Evolutionary conservation across 2,329 filamentous ascomycete species (phyloP).

Genomic region (Penicillium olsonii): DNA sequence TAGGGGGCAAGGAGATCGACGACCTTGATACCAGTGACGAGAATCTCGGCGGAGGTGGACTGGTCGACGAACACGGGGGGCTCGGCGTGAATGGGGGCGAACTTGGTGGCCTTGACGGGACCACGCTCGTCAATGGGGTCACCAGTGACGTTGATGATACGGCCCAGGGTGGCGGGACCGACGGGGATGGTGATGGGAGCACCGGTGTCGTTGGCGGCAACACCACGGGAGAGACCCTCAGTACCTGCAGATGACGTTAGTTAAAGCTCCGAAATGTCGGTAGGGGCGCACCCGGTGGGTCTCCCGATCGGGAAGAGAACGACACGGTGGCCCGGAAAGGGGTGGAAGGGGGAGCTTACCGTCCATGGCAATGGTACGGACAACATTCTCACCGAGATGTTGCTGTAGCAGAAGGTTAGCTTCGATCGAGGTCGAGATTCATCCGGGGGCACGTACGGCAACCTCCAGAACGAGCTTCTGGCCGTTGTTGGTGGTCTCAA

Average conservation of each 20-base stretch:
- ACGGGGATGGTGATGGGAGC: conserved; percentile 95
- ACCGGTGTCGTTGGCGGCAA: conserved; percentile 83
- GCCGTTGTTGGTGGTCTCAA: conserved; percentile 87
- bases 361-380: conserved; percentile 99
- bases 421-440: conserved; percentile 19
- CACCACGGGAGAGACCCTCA: conserved; percentile 97
- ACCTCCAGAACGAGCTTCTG: conserved; percentile 97
- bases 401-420: conserved; percentile 61
- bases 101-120: conserved; percentile 91
- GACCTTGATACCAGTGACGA: conserved; percentile 99
- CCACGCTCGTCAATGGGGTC: conserved; percentile 99
- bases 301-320: conserved; percentile 19
- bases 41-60: conserved; percentile 92
- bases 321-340: conserved; percentile 23
- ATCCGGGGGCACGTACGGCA: conserved; percentile 65
- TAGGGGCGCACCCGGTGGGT: conserved; percentile 17
- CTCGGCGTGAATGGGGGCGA: conserved; percentile 88
- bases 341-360: conserved; percentile 60
- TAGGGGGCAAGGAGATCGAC: conserved; percentile 98
- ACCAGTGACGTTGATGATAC: conserved; percentile 99
- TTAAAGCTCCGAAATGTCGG: conserved; percentile 7
- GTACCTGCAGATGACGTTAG: conserved; percentile 66
- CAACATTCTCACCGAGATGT: conserved; percentile 99
- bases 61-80: conserved; percentile 91
- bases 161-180: conserved; percentile 87